phyloP scores from a whole-genome alignment of 2,329 filamentous ascomycete genomes.

The Xylaria hypoxylon region DNA sequence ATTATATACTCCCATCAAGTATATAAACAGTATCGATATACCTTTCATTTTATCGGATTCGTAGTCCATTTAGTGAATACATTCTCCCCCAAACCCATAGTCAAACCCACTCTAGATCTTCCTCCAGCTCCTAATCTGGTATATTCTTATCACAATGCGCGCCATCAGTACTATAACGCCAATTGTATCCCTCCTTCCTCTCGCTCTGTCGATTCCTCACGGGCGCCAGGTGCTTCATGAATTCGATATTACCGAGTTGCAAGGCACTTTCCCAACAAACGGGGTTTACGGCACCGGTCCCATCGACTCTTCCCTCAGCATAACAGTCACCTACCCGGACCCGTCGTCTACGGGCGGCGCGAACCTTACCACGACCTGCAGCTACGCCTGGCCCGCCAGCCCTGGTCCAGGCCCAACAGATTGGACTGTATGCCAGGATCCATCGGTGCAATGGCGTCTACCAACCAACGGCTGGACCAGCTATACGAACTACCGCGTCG shows the following conservation, averaged over 20 bases:
- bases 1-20: neutral
- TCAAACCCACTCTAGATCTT: neutral
- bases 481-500: slow-evolving; percentile 23
- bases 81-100: neutral
- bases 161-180: neutral
- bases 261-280: slow-evolving; percentile 13
- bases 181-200: slow-evolving; percentile 8
- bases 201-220: slow-evolving; percentile 2
- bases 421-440: slow-evolving; percentile 21
- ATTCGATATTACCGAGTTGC: slow-evolving; percentile 24
- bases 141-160: slow-evolving; percentile 10
- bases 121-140: neutral
- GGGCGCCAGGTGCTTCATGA: slow-evolving; percentile 5
- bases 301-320: slow-evolving; percentile 26
- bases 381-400: slow-evolving; percentile 18
- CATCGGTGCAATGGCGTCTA: slow-evolving; percentile 31
- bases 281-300: slow-evolving; percentile 26
- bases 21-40: neutral
- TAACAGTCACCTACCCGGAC: slow-evolving; percentile 29
- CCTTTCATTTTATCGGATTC: neutral
- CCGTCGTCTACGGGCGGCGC: slow-evolving; percentile 1
- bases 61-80: neutral
- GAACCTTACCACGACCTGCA: slow-evolving; percentile 22
- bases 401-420: slow-evolving; percentile 21
- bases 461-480: slow-evolving; percentile 20